Evolutionary conservation across 352 stramenopile species (phyloP).

Genomic region (Achlya hypogyna): DNA sequence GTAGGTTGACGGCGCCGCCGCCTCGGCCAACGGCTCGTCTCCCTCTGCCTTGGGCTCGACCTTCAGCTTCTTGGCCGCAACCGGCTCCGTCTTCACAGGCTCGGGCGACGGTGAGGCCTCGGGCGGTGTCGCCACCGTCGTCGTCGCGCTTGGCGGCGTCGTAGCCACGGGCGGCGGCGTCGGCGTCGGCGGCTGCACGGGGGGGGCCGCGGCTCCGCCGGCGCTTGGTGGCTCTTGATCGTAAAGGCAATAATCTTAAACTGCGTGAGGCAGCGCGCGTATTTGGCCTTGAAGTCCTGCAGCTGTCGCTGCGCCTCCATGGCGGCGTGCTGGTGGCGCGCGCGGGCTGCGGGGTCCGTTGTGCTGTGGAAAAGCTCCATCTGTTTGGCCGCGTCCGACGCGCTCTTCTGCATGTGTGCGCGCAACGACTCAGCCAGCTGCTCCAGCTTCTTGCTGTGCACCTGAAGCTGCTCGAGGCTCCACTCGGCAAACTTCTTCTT

Average conservation of each 20-base stretch:
- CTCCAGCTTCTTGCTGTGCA: constrained; percentile 75
- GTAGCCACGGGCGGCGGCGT: background rate
- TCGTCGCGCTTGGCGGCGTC: background rate
- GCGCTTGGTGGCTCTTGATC: constrained; percentile 46
- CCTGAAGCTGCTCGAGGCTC: constrained; percentile 60
- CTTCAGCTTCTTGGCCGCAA: constrained; percentile 25
- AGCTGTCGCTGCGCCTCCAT: constrained; percentile 58
- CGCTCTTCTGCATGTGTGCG: constrained; percentile 67
- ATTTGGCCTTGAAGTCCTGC: constrained; percentile 71
- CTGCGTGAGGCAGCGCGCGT: constrained; percentile 69
- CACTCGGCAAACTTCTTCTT: constrained; percentile 60
- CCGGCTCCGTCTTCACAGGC: constrained; percentile 34
- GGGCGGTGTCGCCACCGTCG: background rate
- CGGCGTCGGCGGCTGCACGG: background rate
- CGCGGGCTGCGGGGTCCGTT: constrained; percentile 48
- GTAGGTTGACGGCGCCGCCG: constrained; percentile 59
- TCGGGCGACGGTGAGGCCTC: background rate
- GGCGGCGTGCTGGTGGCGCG: constrained; percentile 56
- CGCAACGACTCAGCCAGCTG: constrained; percentile 70
- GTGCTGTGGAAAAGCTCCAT: constrained; percentile 67
- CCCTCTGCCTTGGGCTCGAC: background rate
- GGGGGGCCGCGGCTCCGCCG: background rate
- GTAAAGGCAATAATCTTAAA: constrained; percentile 66
- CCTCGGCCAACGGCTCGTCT: constrained; percentile 28
- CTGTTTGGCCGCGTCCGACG: constrained; percentile 74